Conservation (phyloP, 495 filamentous ascomycete species). For the Tuber microsphaerosporum region DNA sequence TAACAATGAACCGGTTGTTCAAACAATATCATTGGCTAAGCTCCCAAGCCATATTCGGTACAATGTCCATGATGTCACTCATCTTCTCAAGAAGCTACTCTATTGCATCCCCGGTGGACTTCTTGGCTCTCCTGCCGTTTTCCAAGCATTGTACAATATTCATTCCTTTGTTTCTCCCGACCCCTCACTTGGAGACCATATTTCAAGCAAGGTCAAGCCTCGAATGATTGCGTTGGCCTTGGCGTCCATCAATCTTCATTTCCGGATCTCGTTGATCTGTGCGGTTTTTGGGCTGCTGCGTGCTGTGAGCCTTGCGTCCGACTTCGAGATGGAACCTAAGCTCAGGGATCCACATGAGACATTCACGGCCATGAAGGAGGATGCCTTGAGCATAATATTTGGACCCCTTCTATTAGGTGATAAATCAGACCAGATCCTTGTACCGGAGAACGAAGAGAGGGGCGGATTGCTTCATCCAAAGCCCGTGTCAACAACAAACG, state of each 20-base stretch:
- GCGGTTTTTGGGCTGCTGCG: slow-evolving; percentile 58
- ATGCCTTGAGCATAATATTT: slow-evolving; percentile 57
- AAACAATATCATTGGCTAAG: slow-evolving; percentile 51
- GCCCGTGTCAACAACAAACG: slow-evolving; percentile 27
- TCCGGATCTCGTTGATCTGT: slow-evolving; percentile 57
- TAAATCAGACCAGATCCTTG: slow-evolving; percentile 39
- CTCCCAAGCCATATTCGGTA: slow-evolving; percentile 52
- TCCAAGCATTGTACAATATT: slow-evolving; percentile 59
- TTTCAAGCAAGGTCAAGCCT: slow-evolving; percentile 51
- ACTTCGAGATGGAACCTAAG: slow-evolving; percentile 28
- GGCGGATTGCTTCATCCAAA: slow-evolving; percentile 36
- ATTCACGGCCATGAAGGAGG: slow-evolving; percentile 54
- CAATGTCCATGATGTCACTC: slow-evolving; percentile 62
- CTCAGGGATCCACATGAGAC: slow-evolving; percentile 34
- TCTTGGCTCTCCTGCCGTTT: slow-evolving; percentile 60
- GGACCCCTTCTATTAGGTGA: slow-evolving; percentile 59
- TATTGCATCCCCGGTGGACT: slow-evolving; percentile 66
- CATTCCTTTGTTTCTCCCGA: slow-evolving; percentile 51
- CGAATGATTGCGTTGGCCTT: slow-evolving; percentile 60
- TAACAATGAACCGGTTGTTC: slow-evolving; percentile 47
- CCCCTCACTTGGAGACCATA: slow-evolving; percentile 48
- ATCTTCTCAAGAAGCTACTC: slow-evolving; percentile 63
- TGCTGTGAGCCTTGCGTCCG: slow-evolving; percentile 34
- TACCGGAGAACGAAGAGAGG: slow-evolving; percentile 40
- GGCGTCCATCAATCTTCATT: slow-evolving; percentile 51